These are phyloP conservation scores for Lipomyces yamanashiensis DNA, from an alignment of 805 yeast species.

Conservation along the genomic window DNA sequence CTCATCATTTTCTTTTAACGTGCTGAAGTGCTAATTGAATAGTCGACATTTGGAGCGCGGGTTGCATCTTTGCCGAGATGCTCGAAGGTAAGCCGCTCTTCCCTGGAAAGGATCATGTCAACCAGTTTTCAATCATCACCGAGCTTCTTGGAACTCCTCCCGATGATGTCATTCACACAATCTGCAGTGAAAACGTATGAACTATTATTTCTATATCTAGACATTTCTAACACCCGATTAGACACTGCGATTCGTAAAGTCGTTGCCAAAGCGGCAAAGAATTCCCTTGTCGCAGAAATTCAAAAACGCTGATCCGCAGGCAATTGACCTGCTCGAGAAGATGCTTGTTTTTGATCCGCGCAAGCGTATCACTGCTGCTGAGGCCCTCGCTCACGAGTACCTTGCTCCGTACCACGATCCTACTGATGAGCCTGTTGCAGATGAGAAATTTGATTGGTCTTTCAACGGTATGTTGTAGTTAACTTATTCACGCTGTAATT, in stretches of 20 bases:
- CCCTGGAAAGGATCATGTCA: conserved; percentile 98
- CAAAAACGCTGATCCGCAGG: conserved; percentile 69
- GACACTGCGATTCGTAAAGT: conserved; percentile 89
- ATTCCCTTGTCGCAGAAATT: conserved; percentile 83
- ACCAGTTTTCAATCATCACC: conserved; percentile 95
- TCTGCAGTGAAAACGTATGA: conserved; percentile 78
- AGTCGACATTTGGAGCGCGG: conserved; percentile 97
- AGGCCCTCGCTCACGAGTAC: conserved; percentile 88
- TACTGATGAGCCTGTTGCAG: conserved; percentile 94
- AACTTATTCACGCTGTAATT: not conserved
- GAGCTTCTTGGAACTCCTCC: conserved; percentile 97
- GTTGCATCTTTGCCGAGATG: conserved; percentile 97
- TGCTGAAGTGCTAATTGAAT: not conserved
- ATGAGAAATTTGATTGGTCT: conserved; percentile 94
- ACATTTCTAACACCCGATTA: not conserved
- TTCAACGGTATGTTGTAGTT: conserved; percentile 62
- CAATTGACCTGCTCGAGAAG: conserved; percentile 82
- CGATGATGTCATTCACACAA: conserved; percentile 91
- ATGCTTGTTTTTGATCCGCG: conserved; percentile 96
- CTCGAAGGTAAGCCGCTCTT: conserved; percentile 94
- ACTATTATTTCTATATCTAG: not conserved
- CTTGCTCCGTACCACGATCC: conserved; percentile 96
- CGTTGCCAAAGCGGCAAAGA: conserved; percentile 92
- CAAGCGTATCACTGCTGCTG: conserved; percentile 89
- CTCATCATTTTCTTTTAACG: not conserved